These are phyloP conservation scores for Podospora didyma DNA, from an alignment of 495 filamentous ascomycete genomes.

Conservation along the genomic window DNA sequence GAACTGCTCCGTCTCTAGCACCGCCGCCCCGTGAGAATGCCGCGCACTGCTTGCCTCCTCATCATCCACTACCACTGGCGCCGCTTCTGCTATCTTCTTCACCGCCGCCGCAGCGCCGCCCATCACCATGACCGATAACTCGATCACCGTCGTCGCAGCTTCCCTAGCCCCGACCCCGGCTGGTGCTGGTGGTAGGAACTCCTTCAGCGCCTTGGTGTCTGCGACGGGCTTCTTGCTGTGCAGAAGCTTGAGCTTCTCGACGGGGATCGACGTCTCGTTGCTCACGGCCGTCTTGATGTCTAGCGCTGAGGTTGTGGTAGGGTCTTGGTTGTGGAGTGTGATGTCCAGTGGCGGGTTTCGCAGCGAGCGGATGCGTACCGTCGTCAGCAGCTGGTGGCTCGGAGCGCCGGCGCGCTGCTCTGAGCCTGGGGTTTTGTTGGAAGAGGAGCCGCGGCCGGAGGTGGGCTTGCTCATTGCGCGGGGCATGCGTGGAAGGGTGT, in stretches of 20 bases:
- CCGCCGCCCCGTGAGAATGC: slow-evolving; percentile 32
- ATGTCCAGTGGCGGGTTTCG: slow-evolving; percentile 67
- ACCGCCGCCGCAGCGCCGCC: slow-evolving; percentile 47
- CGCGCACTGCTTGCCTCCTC: slow-evolving; percentile 21
- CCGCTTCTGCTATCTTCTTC: slow-evolving; percentile 7
- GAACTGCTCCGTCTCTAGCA: slow-evolving; percentile 69
- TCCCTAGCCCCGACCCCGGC: slow-evolving; percentile 21
- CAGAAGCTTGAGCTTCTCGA: slow-evolving; percentile 77
- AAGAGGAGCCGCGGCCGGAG: background rate
- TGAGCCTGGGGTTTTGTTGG: slow-evolving; percentile 28
- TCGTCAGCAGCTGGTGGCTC: slow-evolving; percentile 60
- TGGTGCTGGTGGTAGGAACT: slow-evolving; percentile 33
- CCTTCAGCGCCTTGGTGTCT: slow-evolving; percentile 63
- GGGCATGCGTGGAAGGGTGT: slow-evolving; percentile 46
- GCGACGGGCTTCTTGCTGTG: slow-evolving; percentile 75
- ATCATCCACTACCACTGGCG: slow-evolving; percentile 16
- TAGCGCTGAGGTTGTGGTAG: slow-evolving; percentile 61
- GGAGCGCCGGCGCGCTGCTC: slow-evolving; percentile 47
- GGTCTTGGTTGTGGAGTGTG: slow-evolving; percentile 50
- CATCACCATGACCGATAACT: slow-evolving; percentile 85
- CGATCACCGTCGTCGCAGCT: slow-evolving; percentile 55
- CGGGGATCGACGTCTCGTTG: slow-evolving; percentile 42
- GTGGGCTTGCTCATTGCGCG: slow-evolving; percentile 13
- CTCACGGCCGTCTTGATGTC: slow-evolving; percentile 66
- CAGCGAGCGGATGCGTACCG: slow-evolving; percentile 41